These are phyloP conservation scores for Terfezia boudieri DNA, from an alignment of 495 filamentous ascomycete genomes.

Conservation along the genomic window DNA sequence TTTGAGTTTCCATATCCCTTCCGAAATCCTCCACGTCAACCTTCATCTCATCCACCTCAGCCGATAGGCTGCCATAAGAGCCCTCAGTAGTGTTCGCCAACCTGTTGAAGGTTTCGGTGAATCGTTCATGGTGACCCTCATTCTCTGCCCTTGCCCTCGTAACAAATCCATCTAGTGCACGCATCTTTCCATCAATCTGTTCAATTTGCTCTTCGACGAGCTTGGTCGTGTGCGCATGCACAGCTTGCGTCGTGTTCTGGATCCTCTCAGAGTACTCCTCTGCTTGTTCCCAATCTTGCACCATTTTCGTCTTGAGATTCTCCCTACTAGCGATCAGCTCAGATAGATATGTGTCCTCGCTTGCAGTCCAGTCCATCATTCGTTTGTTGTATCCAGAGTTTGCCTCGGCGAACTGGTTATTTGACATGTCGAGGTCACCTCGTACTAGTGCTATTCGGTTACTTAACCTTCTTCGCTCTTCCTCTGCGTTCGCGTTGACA, in stretches of 20 bases:
- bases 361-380: conserved; percentile 54
- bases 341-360: conserved; percentile 44
- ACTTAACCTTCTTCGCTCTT: conserved; percentile 48
- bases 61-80: too few species aligned
- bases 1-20: conserved; percentile 35
- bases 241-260: conserved; percentile 56
- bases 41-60: not conserved
- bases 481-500: conserved; percentile 48
- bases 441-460: conserved; percentile 37
- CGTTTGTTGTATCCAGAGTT: conserved; percentile 41
- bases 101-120: not conserved
- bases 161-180: conserved; percentile 73
- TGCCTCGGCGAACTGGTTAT: conserved; percentile 37
- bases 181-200: conserved; percentile 69
- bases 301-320: conserved; percentile 52
- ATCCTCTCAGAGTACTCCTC: conserved; percentile 62
- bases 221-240: conserved; percentile 75
- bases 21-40: conserved; percentile 25
- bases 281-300: conserved; percentile 69
- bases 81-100: not conserved
- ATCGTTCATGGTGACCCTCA: conserved; percentile 29
- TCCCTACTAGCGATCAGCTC: conserved; percentile 51
- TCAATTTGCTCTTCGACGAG: conserved; percentile 78
- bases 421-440: conserved; percentile 37
- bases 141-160: conserved; percentile 66